A percentile compares a stretch with the other conserved stretches of the same genome.
These are phyloP conservation scores for Fistulifera solaris DNA, from an alignment of 108 stramenopile genomes.

Conservation along the genomic window DNA sequence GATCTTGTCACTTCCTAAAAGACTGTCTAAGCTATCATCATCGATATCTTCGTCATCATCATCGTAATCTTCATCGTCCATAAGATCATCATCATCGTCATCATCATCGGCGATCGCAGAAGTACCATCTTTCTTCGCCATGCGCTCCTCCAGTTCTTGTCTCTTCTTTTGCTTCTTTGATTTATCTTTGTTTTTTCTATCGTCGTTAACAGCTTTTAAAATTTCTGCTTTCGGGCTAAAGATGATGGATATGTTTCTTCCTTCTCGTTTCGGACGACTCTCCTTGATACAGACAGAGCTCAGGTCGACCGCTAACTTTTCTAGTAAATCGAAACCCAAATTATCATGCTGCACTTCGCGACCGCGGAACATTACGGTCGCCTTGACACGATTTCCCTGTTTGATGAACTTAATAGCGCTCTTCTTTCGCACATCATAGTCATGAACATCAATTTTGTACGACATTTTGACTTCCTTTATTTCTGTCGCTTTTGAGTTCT, in stretches of 20 bases:
- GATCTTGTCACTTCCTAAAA: slow-evolving; percentile 58
- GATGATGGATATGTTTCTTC: slow-evolving; percentile 56
- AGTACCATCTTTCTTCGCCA: slow-evolving; percentile 19
- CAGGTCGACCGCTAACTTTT: slow-evolving; percentile 56
- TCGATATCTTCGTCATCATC: slow-evolving; percentile 48
- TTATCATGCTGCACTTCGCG: slow-evolving; percentile 75
- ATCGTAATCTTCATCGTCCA: slow-evolving; percentile 20
- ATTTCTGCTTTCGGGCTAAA: slow-evolving; percentile 68
- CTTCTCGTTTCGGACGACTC: slow-evolving; percentile 65
- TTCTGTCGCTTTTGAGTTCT: slow-evolving; percentile 90
- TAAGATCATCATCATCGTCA: slow-evolving; percentile 20
- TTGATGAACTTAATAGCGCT: slow-evolving; percentile 77
- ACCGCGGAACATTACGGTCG: slow-evolving; percentile 72
- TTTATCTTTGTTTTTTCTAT: slow-evolving; percentile 55
- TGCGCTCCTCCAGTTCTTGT: slow-evolving; percentile 14
- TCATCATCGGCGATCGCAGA: slow-evolving; percentile 14
- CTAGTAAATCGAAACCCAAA: slow-evolving; percentile 62
- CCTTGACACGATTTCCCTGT: slow-evolving; percentile 84
- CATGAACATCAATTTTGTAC: slow-evolving; percentile 93
- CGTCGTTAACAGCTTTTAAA: slow-evolving; percentile 63
- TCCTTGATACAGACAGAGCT: slow-evolving; percentile 46
- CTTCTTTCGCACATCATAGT: slow-evolving; percentile 85
- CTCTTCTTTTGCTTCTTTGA: slow-evolving; percentile 63
- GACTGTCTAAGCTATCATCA: slow-evolving; percentile 56
- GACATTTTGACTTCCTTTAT: slow-evolving; percentile 95